Conservation (phyloP, 2,329 filamentous ascomycete species). For the Fusarium decemcellulare region DNA sequence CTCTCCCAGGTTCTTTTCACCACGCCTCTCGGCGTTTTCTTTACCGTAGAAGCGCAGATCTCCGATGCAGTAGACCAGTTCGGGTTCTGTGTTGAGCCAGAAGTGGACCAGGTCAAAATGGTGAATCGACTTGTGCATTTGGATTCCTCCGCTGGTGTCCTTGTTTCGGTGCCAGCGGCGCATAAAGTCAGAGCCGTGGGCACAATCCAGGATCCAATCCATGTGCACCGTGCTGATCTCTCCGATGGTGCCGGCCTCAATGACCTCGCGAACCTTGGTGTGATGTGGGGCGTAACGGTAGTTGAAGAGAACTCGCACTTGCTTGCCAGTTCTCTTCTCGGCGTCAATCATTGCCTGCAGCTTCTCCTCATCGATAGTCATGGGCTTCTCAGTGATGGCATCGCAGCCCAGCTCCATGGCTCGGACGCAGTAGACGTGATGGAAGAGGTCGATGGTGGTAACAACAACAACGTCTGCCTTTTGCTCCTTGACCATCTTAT, state of each 20-base stretch:
- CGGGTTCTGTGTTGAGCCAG: constrained; percentile 69
- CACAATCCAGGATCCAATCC: constrained; percentile 74
- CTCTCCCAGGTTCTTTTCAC: constrained; percentile 64
- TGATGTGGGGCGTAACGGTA: constrained; percentile 76
- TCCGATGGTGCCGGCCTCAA: constrained; percentile 69
- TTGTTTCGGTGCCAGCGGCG: constrained; percentile 75
- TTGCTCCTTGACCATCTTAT: constrained; percentile 69
- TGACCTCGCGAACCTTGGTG: constrained; percentile 69
- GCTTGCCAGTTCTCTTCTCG: constrained; percentile 52
- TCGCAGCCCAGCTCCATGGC: constrained; percentile 72
- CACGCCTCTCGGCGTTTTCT: constrained; percentile 71
- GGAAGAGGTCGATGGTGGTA: constrained; percentile 74
- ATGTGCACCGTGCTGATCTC: constrained; percentile 71
- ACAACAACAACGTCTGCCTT: constrained; percentile 73
- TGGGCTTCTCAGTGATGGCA: constrained; percentile 74
- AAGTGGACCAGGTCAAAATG: constrained; percentile 71
- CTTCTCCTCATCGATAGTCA: constrained; percentile 72
- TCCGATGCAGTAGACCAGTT: constrained; percentile 70
- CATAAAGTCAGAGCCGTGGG: constrained; percentile 74
- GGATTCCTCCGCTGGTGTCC: constrained; percentile 70
- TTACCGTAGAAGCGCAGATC: constrained; percentile 72
- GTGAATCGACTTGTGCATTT: constrained; percentile 75
- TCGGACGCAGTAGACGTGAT: constrained; percentile 71
- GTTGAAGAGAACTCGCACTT: constrained; percentile 73
- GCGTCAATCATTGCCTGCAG: constrained; percentile 61